phyloP scores from a whole-genome alignment of 805 yeast species.

The Zygotorulaspora florentina region DNA sequence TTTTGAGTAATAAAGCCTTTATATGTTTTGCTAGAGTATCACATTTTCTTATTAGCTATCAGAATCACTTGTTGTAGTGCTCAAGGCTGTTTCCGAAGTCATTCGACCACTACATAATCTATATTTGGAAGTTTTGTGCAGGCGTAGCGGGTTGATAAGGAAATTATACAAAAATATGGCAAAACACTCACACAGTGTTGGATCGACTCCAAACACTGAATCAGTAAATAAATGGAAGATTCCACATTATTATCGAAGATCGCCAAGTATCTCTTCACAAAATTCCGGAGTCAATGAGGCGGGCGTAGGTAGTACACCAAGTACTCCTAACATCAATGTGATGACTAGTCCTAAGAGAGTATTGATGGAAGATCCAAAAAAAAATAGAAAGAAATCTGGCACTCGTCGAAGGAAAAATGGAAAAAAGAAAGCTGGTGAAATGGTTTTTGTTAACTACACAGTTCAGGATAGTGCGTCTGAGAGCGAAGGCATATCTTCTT shows the following conservation, averaged over 20 bases:
- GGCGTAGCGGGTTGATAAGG: neutral
- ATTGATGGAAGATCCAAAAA: slow-evolving; percentile 23
- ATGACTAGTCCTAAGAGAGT: slow-evolving; percentile 32
- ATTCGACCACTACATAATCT: no score
- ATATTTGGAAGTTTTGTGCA: neutral
- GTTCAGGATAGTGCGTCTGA: slow-evolving; percentile 28
- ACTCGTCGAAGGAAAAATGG: slow-evolving; percentile 15
- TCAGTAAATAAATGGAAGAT: slow-evolving; percentile 34
- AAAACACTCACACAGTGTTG: slow-evolving; percentile 6
- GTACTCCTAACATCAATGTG: slow-evolving; percentile 22
- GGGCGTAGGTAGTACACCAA: slow-evolving; percentile 8
- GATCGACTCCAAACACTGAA: slow-evolving; percentile 21
- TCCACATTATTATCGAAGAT: slow-evolving; percentile 34
- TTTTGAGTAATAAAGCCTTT: no score
- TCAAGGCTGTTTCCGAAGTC: no score
- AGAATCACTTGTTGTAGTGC: no score
- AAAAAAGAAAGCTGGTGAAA: slow-evolving; percentile 23
- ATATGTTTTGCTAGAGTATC: no score
- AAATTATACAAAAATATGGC: slow-evolving; percentile 4
- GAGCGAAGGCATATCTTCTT: slow-evolving; percentile 1
- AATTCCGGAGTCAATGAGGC: slow-evolving; percentile 8
- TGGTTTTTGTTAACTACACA: slow-evolving; percentile 36
- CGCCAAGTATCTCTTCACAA: slow-evolving; percentile 13
- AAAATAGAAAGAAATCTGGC: slow-evolving; percentile 15
- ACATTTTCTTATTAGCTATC: no score